Conservation (phyloP, 768 basidiomycete genomes). For the Suillus occidentalis region DNA sequence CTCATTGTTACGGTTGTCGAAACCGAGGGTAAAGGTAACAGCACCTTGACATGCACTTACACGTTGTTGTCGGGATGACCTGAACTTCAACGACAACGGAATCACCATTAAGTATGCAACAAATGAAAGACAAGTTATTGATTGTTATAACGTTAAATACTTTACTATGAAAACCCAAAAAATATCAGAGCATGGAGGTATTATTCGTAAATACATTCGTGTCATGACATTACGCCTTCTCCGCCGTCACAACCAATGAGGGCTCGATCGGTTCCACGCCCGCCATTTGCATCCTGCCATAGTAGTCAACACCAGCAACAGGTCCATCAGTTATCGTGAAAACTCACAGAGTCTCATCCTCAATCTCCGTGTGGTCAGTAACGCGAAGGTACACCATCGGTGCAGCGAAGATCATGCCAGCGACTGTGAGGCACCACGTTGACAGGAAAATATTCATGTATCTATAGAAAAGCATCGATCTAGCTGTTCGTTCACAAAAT, state of each 20-base stretch:
- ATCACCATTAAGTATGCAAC: background rate
- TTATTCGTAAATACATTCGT: background rate
- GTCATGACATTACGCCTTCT: background rate
- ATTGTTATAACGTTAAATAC: background rate
- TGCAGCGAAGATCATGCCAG: conserved; percentile 62
- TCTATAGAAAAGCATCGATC: conserved; percentile 16
- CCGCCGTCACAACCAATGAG: background rate
- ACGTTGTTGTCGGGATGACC: background rate
- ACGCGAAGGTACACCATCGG: conserved; percentile 77
- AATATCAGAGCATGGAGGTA: background rate
- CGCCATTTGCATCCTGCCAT: conserved; percentile 4
- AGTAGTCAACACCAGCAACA: background rate
- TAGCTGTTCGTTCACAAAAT: background rate
- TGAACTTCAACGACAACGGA: background rate
- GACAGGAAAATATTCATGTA: conserved; percentile 76
- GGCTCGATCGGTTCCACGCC: conserved; percentile 10
- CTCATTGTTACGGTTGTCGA: conserved; percentile 90
- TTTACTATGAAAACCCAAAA: background rate
- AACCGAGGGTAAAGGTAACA: conserved; percentile 83
- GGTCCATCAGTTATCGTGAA: background rate
- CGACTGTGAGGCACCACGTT: conserved; percentile 68
- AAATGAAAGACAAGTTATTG: background rate
- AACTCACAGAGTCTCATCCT: conserved; percentile 53
- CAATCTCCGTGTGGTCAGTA: conserved; percentile 51
- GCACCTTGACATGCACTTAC: background rate